Conservation (phyloP, 75 land plant species). For the Sequoiadendron giganteum region DNA sequence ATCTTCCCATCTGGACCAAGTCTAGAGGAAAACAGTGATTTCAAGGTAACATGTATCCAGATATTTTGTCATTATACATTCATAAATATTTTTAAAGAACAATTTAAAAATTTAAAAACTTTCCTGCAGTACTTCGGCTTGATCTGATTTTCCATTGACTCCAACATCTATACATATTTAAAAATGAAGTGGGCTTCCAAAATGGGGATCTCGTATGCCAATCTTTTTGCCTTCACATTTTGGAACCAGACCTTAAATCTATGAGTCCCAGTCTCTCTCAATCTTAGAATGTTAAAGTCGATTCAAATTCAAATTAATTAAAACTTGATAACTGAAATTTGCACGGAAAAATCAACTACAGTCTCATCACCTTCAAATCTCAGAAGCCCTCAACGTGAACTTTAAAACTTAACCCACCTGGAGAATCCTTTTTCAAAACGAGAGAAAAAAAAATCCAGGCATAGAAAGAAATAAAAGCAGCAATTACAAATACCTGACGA, state of each 20-base stretch:
- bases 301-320: too few species aligned
- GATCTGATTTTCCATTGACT: too few species aligned
- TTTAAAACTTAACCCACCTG: not conserved
- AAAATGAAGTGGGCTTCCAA: too few species aligned
- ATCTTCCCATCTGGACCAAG: not conserved
- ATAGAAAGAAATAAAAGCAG: not conserved
- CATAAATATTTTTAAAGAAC: not conserved
- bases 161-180: not conserved
- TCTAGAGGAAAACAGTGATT: not conserved
- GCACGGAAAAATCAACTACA: not conserved
- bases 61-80: not conserved
- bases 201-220: too few species aligned
- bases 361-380: not conserved
- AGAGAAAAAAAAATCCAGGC: not conserved
- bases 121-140: not conserved
- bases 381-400: not conserved
- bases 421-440: not conserved
- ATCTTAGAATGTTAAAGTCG: not conserved
- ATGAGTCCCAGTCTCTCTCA: not conserved
- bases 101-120: too few species aligned
- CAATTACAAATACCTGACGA: constrained; percentile 55
- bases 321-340: too few species aligned
- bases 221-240: not conserved
- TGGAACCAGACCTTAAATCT: not conserved
- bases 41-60: not conserved